Percentiles rank a stretch among this genome's conserved stretches.
Evolutionary conservation across 176 grass and related monocot genomes (phyloP).

Genomic region (Triticum turgidum): DNA sequence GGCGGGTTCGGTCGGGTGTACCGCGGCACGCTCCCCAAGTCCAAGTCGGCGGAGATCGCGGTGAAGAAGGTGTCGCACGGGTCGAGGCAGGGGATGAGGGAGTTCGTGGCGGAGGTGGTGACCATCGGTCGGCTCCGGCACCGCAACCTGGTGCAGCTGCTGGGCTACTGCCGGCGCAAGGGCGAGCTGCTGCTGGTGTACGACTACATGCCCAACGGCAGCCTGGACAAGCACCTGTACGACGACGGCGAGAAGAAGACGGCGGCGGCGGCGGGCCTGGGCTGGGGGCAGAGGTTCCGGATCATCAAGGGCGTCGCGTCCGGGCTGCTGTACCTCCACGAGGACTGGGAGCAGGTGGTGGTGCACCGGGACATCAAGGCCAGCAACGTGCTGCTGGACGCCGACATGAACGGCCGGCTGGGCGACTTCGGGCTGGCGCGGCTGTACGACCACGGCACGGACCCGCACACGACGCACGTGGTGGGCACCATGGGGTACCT

Average conservation of each 20-base stretch:
- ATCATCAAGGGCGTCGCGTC: slow-evolving; percentile 55
- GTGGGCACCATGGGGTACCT: slow-evolving; percentile 67
- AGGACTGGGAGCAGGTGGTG: slow-evolving; percentile 89
- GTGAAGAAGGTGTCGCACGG: slow-evolving; percentile 81
- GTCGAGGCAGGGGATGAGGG: slow-evolving; percentile 70
- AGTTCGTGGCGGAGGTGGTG: slow-evolving; percentile 77
- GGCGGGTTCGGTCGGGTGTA: slow-evolving; percentile 84
- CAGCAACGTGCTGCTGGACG: slow-evolving; percentile 84
- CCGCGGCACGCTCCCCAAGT: slow-evolving; percentile 42
- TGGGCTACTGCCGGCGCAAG: slow-evolving; percentile 78
- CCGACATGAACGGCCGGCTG: slow-evolving; percentile 49
- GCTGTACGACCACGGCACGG: slow-evolving; percentile 64
- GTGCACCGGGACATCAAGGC: slow-evolving; percentile 92
- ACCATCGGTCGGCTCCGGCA: slow-evolving; percentile 78
- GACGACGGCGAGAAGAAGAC: not conserved
- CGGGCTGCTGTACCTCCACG: slow-evolving; percentile 74
- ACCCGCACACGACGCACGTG: slow-evolving; percentile 62
- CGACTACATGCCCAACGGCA: slow-evolving; percentile 90
- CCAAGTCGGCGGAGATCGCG: slow-evolving; percentile 65
- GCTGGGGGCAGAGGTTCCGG: slow-evolving; percentile 45
- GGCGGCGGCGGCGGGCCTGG: not conserved
- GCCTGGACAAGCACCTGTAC: slow-evolving; percentile 72
- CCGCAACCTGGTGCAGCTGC: slow-evolving; percentile 79
- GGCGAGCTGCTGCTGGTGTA: slow-evolving; percentile 83
- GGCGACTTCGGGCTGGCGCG: slow-evolving; percentile 66